Evolutionary conservation across 441 rosid species (phyloP).

Genomic region (Capsella rubella): DNA sequence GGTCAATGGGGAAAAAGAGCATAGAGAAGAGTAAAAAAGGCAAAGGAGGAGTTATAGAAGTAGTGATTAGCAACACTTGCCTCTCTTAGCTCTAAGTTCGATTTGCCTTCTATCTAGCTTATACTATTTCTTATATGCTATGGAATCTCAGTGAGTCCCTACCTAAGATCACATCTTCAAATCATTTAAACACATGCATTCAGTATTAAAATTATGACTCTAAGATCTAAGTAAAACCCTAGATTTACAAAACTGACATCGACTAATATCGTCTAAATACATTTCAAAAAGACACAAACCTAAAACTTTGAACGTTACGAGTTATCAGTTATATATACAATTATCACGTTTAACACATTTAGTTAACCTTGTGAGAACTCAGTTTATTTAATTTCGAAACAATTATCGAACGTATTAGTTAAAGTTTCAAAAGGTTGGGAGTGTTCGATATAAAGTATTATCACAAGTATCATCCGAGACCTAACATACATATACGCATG

Average conservation of each 20-base stretch:
- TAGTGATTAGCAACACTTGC: constrained; percentile 48
- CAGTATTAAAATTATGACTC: constrained; percentile 23
- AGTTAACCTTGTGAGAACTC: not conserved
- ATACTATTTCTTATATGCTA: constrained; percentile 22
- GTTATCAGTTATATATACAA: too few species aligned
- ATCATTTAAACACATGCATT: constrained; percentile 42
- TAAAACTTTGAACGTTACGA: not conserved
- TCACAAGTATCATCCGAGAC: constrained; percentile 9
- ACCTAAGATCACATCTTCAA: constrained; percentile 45
- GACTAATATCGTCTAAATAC: not conserved
- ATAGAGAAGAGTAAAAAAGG: constrained; percentile 41
- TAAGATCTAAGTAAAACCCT: not conserved
- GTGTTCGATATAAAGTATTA: not conserved
- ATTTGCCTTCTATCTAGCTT: constrained; percentile 24
- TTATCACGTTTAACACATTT: not conserved
- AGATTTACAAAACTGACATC: not conserved
- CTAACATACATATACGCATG: constrained; percentile 27
- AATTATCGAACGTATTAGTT: not conserved
- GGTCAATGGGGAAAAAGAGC: constrained; percentile 40
- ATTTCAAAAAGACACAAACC: not conserved
- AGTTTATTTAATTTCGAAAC: not conserved
- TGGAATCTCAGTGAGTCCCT: constrained; percentile 44
- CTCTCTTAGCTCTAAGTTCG: constrained; percentile 36
- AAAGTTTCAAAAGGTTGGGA: not conserved
- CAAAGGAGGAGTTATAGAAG: constrained; percentile 30